Base-by-base conservation (phyloP, 805 yeast species). In the Kazachstania africana region DNA sequence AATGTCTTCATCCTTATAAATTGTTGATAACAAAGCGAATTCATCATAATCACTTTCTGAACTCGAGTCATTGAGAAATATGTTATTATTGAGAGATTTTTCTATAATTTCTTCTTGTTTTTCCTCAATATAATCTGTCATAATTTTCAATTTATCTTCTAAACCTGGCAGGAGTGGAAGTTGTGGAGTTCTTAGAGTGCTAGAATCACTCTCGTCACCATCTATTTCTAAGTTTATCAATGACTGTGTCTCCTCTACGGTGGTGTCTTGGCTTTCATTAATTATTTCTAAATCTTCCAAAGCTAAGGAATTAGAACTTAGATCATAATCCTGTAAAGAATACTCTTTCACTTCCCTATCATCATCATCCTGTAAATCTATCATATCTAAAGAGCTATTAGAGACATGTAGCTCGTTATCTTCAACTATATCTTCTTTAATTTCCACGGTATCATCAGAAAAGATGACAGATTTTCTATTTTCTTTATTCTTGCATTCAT, bases 61-160 rank as follows among this genome's bases (percentile, higher is more conserved):
- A 19, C 22, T 10, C 22, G 10, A 19, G 10, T 19, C 22, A 19
- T 19, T 19, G 8, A 19, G 22, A 19, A 16, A 9, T n/a, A n/a
- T n/a, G n/a, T n/a, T n/a, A n/a, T n/a, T n/a, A n/a, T n/a, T n/a
- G n/a, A n/a, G n/a, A n/a, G n/a, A n/a, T n/a, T n/a, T 27, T 9
- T 5, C 9, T 21, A 28, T 17, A 6, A 26, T 16, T 12, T 28
- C 32, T 16, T 24, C n/a, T 14, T 18, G 18, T 12, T 28, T 13
- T 9, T 28, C 22, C 12, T 28, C 29, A 4, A 28, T 29, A 16
- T 33, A 22, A n/a, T 28, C 28, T 9, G 18, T 12, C 8, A 33
- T 23, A n/a, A 8, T 26, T 21, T 26, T 16, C 28, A 10, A 19
- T 10, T 19, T 10, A 8, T 19, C 10, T 8, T 19, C 10, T 6